These are phyloP conservation scores for Kazachstania taianensis DNA, from an alignment of 805 yeast species.

Conservation along the genomic window DNA sequence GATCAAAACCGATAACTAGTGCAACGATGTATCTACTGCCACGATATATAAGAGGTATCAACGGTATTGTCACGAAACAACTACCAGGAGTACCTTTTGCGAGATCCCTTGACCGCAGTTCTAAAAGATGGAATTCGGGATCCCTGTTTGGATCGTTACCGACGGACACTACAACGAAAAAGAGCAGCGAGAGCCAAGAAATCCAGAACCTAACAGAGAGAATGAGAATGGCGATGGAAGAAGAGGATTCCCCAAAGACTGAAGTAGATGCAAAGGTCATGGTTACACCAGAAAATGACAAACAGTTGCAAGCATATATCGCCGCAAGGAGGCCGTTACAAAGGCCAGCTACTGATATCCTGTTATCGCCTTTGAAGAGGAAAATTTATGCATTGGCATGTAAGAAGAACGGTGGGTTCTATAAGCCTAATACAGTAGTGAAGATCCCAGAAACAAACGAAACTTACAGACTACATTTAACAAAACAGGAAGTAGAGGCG, in stretches of 20 bases:
- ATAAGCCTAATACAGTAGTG: constrained; percentile 49
- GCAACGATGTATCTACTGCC: no score
- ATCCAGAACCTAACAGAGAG: constrained; percentile 2
- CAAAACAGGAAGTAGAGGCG: constrained; percentile 57
- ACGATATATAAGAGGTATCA: no score
- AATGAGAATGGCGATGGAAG: constrained; percentile 5
- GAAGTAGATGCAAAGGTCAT: constrained; percentile 6
- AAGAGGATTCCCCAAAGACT: constrained; percentile 7
- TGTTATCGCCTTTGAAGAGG: constrained; percentile 62
- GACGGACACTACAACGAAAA: not conserved
- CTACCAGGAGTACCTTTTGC: no score
- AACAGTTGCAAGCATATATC: constrained; percentile 37
- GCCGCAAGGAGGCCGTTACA: constrained; percentile 36
- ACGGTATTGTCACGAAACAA: no score
- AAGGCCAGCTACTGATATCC: constrained; percentile 42
- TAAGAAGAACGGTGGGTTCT: constrained; percentile 52
- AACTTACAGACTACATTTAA: constrained; percentile 45
- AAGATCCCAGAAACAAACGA: constrained; percentile 33
- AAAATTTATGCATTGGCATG: constrained; percentile 55
- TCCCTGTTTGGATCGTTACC: constrained; percentile 2
- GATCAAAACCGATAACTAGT: no score
- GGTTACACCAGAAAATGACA: constrained; percentile 30
- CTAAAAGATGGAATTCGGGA: no score
- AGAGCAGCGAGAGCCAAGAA: not conserved
- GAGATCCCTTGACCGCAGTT: no score